These are phyloP conservation scores for Amphicarpaea edgeworthii DNA, from an alignment of 306 rosid genomes.

Conservation along the genomic window DNA sequence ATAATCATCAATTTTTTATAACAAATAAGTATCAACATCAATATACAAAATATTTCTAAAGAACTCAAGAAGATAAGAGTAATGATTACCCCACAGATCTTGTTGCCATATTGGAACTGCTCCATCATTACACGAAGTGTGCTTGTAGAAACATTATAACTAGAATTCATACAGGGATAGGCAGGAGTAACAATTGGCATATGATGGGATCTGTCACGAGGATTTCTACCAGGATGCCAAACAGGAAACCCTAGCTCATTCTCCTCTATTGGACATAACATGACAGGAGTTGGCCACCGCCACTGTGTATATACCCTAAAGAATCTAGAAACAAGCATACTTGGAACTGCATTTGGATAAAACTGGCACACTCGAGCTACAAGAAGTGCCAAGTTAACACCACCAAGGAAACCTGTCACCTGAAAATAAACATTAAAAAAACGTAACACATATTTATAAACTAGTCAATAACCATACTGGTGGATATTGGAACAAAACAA, in stretches of 20 bases:
- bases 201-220: slow-evolving; percentile 83
- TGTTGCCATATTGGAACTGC: slow-evolving; percentile 81
- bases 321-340: slow-evolving; percentile 93
- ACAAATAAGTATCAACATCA: not conserved
- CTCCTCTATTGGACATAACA: slow-evolving; percentile 88
- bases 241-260: slow-evolving; percentile 81
- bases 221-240: slow-evolving; percentile 96
- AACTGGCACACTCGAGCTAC: slow-evolving; percentile 96
- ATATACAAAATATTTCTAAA: not conserved
- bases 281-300: slow-evolving; percentile 99
- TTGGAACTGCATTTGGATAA: slow-evolving; percentile 94
- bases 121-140: slow-evolving; percentile 95
- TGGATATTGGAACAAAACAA: slow-evolving; percentile 18
- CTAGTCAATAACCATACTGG: not conserved
- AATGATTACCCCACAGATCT: slow-evolving; percentile 73
- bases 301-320: slow-evolving; percentile 96
- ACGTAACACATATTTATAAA: not conserved
- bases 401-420: slow-evolving; percentile 99
- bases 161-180: slow-evolving; percentile 97
- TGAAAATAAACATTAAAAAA: slow-evolving; percentile 43
- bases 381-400: slow-evolving; percentile 94
- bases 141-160: slow-evolving; percentile 90
- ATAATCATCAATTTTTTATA: slow-evolving; percentile 8
- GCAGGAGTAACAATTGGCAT: slow-evolving; percentile 99
- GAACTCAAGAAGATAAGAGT: not conserved